Evolutionary conservation across 805 yeast species (phyloP), one percentile per base, ranked within the genome.

Genomic region (Yamadazyma kitorensis): DNA sequence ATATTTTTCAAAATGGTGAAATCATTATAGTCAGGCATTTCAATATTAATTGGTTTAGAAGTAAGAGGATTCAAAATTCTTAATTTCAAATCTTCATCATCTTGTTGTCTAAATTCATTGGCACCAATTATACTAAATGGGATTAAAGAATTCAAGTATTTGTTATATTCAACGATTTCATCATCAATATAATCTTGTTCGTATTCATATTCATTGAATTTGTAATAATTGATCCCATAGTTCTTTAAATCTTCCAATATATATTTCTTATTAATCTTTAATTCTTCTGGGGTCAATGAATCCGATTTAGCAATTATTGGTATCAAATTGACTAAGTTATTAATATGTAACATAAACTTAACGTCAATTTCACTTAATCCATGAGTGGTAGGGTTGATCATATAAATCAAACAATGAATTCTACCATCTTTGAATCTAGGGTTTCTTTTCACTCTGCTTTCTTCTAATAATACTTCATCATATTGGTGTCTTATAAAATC

Each of bases 371-470:
- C 66, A 16, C 55, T 46, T 33, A 68, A 57, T 18, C 74, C 74
- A 47, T 68, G 74, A 27, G 70, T 59, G 5, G 72, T 66, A 17
- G 74, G 69, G 42, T 64, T 64, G 39, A 68, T 61, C 67, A 68
- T 47, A 51, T 68, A 68, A 29, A 68, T 48, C 48, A 68, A 59
- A 15, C 75, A 81, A 52, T 85, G 94, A 29, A 85, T 85, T 51
- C 95, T 71, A 11, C 89, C 86, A 51, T 85, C 95, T 55, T 82
- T 82, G 55, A 85, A 85, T 37, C 94, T 65, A 18, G 95, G 94
- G 49, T 85, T 85, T 69, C 94, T 75, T 64, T 84, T 81, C 28
- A 85, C 85, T 45, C 88, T 73, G 37, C 84, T 76, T 52, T 85
- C 94, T 54, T 85, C 94, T 43, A 84, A 72, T 43, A 85, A 64